These are phyloP conservation scores for Ophiostoma perfectum DNA, from an alignment of 2,329 filamentous ascomycete species.

Conservation along the genomic window DNA sequence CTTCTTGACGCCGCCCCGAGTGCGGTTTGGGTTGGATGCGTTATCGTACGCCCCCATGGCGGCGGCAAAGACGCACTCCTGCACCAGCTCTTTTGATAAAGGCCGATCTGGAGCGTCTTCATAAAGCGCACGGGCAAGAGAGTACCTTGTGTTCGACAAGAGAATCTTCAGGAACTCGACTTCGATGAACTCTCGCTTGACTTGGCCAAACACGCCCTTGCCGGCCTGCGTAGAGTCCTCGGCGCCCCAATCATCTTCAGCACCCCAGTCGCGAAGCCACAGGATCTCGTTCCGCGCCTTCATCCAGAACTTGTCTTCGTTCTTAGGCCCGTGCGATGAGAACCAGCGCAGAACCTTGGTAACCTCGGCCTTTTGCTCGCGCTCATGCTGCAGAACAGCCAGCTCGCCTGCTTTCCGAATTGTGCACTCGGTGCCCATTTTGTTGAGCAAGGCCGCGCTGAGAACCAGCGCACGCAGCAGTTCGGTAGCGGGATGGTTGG, in stretches of 20 bases:
- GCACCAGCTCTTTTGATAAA: conserved; percentile 47
- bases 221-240: conserved; percentile 21
- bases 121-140: conserved; percentile 58
- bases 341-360: conserved; percentile 54
- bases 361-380: conserved; percentile 59
- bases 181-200: conserved; percentile 60
- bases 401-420: conserved; percentile 56
- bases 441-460: conserved; percentile 50
- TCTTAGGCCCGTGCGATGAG: conserved; percentile 45
- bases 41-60: conserved; percentile 72
- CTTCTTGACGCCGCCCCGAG: conserved; percentile 69
- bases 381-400: conserved; percentile 55
- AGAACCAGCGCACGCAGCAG: conserved; percentile 60
- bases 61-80: conserved; percentile 56
- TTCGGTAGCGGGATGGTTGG: conserved; percentile 49
- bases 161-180: conserved; percentile 65
- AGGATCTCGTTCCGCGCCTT: conserved; percentile 58
- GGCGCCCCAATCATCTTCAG: conserved; percentile 38
- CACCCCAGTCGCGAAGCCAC: conserved; percentile 70
- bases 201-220: conserved; percentile 53
- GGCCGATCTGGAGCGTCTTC: conserved; percentile 47
- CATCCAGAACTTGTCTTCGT: conserved; percentile 60
- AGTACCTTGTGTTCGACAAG: conserved; percentile 54
- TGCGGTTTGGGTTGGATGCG: conserved; percentile 73
- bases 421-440: conserved; percentile 45